Conservation (phyloP, 129 eudicot genomes). For the Artemisia annua region DNA sequence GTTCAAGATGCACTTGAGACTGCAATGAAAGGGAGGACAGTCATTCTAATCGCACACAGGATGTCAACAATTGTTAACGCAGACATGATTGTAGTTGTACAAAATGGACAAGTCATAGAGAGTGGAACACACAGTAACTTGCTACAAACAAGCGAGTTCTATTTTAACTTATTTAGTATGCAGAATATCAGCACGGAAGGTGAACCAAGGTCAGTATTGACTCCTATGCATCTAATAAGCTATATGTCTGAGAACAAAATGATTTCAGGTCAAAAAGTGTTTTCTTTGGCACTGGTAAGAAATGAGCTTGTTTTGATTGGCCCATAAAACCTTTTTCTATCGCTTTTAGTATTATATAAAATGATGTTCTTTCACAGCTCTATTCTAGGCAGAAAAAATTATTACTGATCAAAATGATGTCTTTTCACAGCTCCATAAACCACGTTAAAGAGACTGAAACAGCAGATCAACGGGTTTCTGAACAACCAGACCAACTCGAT, state of each 20-base stretch:
- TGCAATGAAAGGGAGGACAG: conserved; percentile 89
- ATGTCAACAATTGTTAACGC: conserved; percentile 80
- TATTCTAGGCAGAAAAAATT: background rate
- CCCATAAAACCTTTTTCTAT: background rate
- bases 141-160: conserved; percentile 51
- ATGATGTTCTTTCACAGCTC: conserved; percentile 34
- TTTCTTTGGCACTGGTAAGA: background rate
- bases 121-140: conserved; percentile 64
- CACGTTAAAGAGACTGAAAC: conserved; percentile 40
- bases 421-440: conserved; percentile 41
- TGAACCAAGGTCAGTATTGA: too few relatives aligned
- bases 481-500: conserved; percentile 29
- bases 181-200: too few relatives aligned
- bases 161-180: conserved; percentile 4
- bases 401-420: conserved; percentile 11
- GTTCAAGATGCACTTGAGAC: conserved; percentile 88
- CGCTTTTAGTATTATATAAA: background rate
- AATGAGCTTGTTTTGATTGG: too few relatives aligned
- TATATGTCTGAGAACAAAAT: too few relatives aligned
- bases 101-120: conserved; percentile 64
- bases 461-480: conserved; percentile 25
- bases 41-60: conserved; percentile 76
- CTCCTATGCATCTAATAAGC: too few relatives aligned
- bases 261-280: background rate
- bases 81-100: conserved; percentile 74